Base-by-base conservation (phyloP, 768 basidiomycete species). In the Leccinum ochraceum region DNA sequence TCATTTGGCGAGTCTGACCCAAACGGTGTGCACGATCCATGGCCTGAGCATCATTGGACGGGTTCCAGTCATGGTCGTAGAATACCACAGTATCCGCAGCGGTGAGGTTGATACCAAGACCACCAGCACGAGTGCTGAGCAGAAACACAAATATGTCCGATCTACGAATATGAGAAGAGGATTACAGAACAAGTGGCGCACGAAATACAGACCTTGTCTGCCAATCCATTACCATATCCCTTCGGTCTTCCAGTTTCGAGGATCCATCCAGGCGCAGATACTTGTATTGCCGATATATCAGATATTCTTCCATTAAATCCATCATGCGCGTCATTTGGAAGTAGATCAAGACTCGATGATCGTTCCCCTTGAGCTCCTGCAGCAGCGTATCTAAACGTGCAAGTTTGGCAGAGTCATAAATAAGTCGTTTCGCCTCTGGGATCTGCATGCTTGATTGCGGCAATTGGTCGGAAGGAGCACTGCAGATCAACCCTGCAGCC, bases 251-350 rank as follows among this genome's bases (percentile, higher is more conserved):
- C 56, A 99, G 81, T 66, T 95, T 94, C 30, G 94, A 96, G 2
- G 91, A 91, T 39, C 95, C 95, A 75, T 98, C 95, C 58, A 98
- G 77, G 39, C 95, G 84, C 17, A 97, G 78, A 71, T 98, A 97
- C 74, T 94, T 95, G 80, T 94, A 94, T 73, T 98, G 95, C 2
- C 96, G 88, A 77, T 91, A 97, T 60, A 97, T 93, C 61, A 99
- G 81, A 73, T 98, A 99, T 73, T 98, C 97, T 74, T 98, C 97
- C 86, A 98, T 95, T 54, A 98, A 80, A 73, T 98, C 95, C 89
- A 99, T 97, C 97, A 98, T 99, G 60, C 90, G 86, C 13, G 96
- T 98, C 97, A 99, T 99, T 75, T 99, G 97, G 87, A 98, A 98
- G 77, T 98, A 99, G 20, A 99, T 83, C 67, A 99, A 76, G 14